Percentiles rank a stretch among this genome's conserved stretches.
phyloP scores from a whole-genome alignment of 2,329 filamentous ascomycete species.

The Colletotrichum sojae region DNA sequence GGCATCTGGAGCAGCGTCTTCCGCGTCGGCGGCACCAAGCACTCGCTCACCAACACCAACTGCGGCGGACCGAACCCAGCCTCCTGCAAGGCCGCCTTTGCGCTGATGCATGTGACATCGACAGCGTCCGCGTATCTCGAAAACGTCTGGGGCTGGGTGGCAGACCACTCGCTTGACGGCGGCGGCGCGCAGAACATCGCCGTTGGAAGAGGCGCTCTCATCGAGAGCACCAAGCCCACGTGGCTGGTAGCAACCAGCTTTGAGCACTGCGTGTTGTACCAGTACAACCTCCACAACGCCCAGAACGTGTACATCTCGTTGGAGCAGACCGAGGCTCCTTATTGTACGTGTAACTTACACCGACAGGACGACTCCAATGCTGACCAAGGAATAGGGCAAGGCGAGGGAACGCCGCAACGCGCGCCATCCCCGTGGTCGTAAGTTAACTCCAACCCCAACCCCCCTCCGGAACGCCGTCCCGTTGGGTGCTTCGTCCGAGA shows the following conservation, averaged over 20 bases:
- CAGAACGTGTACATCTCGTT: conserved; percentile 59
- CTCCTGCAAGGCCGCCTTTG: conserved; percentile 62
- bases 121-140: conserved; percentile 66
- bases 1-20: conserved; percentile 64
- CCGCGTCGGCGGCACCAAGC: conserved; percentile 61
- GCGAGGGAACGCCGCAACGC: conserved; percentile 47
- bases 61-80: conserved; percentile 52
- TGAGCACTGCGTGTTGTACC: conserved; percentile 67
- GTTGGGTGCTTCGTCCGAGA: conserved; percentile 49
- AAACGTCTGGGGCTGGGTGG: conserved; percentile 64
- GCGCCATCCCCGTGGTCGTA: conserved; percentile 57
- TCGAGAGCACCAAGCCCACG: conserved; percentile 62
- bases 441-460: neutral
- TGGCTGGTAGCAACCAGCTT: conserved; percentile 68
- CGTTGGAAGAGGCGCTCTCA: conserved; percentile 61
- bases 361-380: neutral
- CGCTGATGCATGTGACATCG: conserved; percentile 63
- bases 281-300: conserved; percentile 64
- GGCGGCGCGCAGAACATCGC: conserved; percentile 55
- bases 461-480: conserved; percentile 38
- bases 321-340: conserved; percentile 63
- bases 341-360: conserved; percentile 44
- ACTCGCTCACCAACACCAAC: conserved; percentile 53
- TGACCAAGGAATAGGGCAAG: conserved; percentile 43
- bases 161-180: conserved; percentile 67